These are phyloP conservation scores for Boletus speciosus DNA, from an alignment of 768 basidiomycete species.

Conservation along the genomic window DNA sequence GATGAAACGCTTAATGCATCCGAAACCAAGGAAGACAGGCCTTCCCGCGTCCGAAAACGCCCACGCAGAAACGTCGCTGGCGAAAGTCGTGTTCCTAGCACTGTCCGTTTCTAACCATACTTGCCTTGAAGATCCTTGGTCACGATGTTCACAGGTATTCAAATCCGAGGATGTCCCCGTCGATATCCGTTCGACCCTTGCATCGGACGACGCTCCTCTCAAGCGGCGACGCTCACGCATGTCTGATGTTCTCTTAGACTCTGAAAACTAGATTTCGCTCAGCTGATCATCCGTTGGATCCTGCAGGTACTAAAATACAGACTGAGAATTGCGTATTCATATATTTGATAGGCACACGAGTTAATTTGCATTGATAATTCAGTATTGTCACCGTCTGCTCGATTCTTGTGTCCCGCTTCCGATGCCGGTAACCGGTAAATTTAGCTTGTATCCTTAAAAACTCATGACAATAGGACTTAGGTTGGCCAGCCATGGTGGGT, in stretches of 20 bases:
- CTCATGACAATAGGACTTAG: conserved; percentile 15
- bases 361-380: conserved; percentile 23
- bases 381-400: conserved; percentile 3
- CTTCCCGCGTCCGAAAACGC: conserved; percentile 27
- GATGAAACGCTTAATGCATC: conserved; percentile 11
- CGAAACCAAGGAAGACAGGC: conserved; percentile 20
- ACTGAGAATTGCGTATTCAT: conserved; percentile 15
- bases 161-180: conserved; percentile 28
- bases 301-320: conserved; percentile 11
- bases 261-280: conserved; percentile 24
- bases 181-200: conserved; percentile 24
- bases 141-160: conserved; percentile 19
- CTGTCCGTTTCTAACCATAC: conserved; percentile 18
- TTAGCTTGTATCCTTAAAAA: conserved; percentile 7
- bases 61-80: conserved; percentile 20
- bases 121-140: neutral
- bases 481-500: neutral
- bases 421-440: conserved; percentile 10
- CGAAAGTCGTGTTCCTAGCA: conserved; percentile 21
- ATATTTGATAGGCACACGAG: conserved; percentile 21
- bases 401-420: neutral
- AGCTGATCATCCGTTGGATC: conserved; percentile 6
- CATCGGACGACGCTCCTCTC: conserved; percentile 32
- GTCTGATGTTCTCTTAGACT: conserved; percentile 29
- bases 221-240: conserved; percentile 47